Evolutionary conservation across 495 filamentous ascomycete species (phyloP).

Genomic region (Neurospora sp.): DNA sequence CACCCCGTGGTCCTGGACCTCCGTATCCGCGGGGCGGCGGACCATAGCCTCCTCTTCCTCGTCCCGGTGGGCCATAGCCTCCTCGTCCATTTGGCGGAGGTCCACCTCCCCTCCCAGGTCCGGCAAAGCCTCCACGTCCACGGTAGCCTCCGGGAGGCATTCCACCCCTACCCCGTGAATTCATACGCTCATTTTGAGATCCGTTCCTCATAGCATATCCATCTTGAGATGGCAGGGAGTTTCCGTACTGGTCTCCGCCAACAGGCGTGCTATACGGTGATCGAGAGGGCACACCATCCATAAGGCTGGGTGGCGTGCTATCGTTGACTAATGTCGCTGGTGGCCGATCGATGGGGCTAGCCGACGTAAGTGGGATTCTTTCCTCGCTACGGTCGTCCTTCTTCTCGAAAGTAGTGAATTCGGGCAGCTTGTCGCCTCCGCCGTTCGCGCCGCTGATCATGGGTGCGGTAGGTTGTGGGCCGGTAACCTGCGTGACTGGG

Average conservation of each 20-base stretch:
- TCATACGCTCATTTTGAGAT: conserved; percentile 53
- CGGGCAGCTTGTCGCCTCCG: conserved; percentile 49
- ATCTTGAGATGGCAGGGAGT: conserved; percentile 43
- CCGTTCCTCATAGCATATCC: conserved; percentile 44
- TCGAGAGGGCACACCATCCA: conserved; percentile 17
- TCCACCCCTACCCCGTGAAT: conserved; percentile 40
- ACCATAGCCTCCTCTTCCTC: conserved; percentile 37
- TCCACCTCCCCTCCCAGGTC: conserved; percentile 32
- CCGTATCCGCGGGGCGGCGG: conserved; percentile 51
- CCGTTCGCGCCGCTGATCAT: conserved; percentile 41
- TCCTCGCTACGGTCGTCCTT: conserved; percentile 58
- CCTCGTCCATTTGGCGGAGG: conserved; percentile 22
- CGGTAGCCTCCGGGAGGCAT: conserved; percentile 40
- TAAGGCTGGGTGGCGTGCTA: conserved; percentile 21
- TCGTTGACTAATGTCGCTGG: conserved; percentile 26
- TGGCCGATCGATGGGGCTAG: conserved; percentile 44
- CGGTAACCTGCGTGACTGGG: conserved; percentile 25
- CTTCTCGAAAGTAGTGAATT: conserved; percentile 74
- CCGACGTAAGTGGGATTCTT: conserved; percentile 66
- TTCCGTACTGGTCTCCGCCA: conserved; percentile 58
- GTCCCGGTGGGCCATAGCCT: conserved; percentile 29
- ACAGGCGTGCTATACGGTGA: conserved; percentile 26
- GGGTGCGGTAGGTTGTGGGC: conserved; percentile 44
- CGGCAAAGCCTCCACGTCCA: conserved; percentile 42
- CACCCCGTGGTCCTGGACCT: conserved; percentile 41